Percentiles rank a stretch among this genome's conserved stretches.
Evolutionary conservation across 2,329 filamentous ascomycete genomes (phyloP).

Genomic region (Calonectria fujianensis): DNA sequence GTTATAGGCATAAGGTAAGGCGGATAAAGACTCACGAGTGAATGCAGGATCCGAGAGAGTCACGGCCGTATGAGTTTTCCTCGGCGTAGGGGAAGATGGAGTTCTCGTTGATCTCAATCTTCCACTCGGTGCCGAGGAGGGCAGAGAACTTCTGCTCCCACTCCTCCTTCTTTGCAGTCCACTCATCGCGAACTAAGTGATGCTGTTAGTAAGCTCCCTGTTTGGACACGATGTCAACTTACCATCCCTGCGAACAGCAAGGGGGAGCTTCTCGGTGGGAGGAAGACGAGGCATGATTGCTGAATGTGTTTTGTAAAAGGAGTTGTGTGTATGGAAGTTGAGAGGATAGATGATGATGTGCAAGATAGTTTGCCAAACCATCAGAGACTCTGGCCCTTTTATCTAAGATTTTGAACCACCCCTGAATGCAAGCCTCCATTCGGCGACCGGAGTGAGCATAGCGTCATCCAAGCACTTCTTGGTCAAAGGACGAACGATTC

Average conservation of each 20-base stretch:
- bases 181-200: constrained; percentile 70
- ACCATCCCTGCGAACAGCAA: constrained; percentile 72
- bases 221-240: constrained; percentile 41
- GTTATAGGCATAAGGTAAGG: no score
- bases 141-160: constrained; percentile 66
- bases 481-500: constrained; percentile 15
- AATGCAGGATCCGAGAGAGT: constrained; percentile 67
- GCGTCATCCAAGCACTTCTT: constrained; percentile 27
- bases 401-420: constrained; percentile 28
- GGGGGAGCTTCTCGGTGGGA: constrained; percentile 70
- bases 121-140: constrained; percentile 69
- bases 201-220: neutral
- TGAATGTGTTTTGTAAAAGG: neutral
- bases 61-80: constrained; percentile 63
- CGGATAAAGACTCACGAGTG: constrained; percentile 58
- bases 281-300: constrained; percentile 60
- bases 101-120: constrained; percentile 67
- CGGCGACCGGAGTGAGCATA: constrained; percentile 30
- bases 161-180: constrained; percentile 67
- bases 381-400: constrained; percentile 24
- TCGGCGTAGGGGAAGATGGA: constrained; percentile 69
- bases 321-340: neutral
- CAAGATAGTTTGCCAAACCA: neutral
- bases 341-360: neutral
- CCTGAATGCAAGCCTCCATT: constrained; percentile 33